These are phyloP conservation scores for Rhizomucor pusillus DNA, from an alignment of 371 early-diverging fungal genomes.

Conservation along the genomic window DNA sequence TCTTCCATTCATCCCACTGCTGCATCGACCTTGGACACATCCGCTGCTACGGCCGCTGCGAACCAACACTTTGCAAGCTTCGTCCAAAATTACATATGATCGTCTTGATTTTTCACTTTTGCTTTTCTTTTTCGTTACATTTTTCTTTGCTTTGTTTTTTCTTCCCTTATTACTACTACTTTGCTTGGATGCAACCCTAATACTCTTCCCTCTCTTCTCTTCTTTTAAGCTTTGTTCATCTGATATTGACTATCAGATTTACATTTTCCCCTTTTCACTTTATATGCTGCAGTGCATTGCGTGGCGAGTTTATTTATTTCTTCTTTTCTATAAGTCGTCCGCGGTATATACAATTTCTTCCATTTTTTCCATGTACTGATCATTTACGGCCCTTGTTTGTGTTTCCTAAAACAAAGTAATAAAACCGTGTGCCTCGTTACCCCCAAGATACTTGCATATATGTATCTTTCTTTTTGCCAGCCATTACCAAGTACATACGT, in stretches of 20 bases:
- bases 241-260: slow-evolving; percentile 4
- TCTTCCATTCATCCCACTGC: background rate
- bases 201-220: slow-evolving; percentile 1
- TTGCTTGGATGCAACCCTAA: background rate
- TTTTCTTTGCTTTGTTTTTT: slow-evolving; percentile 5
- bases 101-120: background rate
- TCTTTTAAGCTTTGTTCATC: background rate
- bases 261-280: slow-evolving; percentile 1
- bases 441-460: background rate
- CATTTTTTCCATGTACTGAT: too few species aligned
- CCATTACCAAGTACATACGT: too few species aligned
- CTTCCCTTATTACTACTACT: background rate
- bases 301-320: background rate
- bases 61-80: slow-evolving; percentile 18
- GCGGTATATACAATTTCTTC: too few species aligned
- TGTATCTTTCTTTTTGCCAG: background rate
- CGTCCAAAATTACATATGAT: slow-evolving; percentile 32
- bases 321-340: background rate
- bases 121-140: background rate
- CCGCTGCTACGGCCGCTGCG: slow-evolving; percentile 1
- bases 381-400: too few species aligned
- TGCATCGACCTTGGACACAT: background rate
- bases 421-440: slow-evolving; percentile 1
- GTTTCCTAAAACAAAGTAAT: background rate
- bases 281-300: background rate